Percentiles rank a stretch among this genome's conserved stretches.
Conservation (phyloP, 2,329 filamentous ascomycete genomes). For the Spiromastix sp. region DNA sequence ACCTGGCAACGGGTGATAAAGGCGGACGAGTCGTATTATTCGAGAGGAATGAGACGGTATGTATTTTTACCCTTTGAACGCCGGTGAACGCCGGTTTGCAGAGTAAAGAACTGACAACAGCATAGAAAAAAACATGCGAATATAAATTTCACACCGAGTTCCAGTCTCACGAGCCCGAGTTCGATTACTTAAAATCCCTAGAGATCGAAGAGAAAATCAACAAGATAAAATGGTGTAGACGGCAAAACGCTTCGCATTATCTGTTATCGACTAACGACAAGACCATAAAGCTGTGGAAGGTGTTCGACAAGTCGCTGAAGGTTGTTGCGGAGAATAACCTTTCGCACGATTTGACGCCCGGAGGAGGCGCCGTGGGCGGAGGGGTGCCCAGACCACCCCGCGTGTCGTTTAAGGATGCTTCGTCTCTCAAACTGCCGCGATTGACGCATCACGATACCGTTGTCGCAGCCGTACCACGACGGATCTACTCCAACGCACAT, state of each 20-base stretch:
- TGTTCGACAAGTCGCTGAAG: conserved; percentile 98
- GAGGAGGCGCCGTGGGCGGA: conserved; percentile 59
- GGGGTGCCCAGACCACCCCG: conserved; percentile 65
- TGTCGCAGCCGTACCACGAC: conserved; percentile 86
- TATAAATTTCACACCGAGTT: conserved; percentile 99
- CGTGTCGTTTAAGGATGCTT: conserved; percentile 65
- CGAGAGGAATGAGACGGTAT: conserved; percentile 81
- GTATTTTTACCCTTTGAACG: conserved; percentile 21
- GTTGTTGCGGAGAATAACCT: conserved; percentile 98
- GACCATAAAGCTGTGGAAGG: conserved; percentile 99
- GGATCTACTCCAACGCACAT: conserved; percentile 96
- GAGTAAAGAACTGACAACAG: conserved; percentile 22
- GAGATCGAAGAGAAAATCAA: conserved; percentile 99
- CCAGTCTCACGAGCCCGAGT: conserved; percentile 98
- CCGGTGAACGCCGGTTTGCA: background rate
- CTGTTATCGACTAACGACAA: conserved; percentile 98
- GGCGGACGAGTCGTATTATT: conserved; percentile 42
- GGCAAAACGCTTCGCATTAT: conserved; percentile 97
- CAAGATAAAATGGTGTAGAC: conserved; percentile 99
- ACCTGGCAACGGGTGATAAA: conserved; percentile 43
- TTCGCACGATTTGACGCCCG: conserved; percentile 83
- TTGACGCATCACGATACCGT: conserved; percentile 98
- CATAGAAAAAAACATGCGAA: conserved; percentile 98
- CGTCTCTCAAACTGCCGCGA: conserved; percentile 83
- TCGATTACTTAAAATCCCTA: conserved; percentile 97